Evolutionary conservation across 305 asterid species (phyloP), one percentile per base, ranked within the genome.

Genomic region (Andrographis paniculata): DNA sequence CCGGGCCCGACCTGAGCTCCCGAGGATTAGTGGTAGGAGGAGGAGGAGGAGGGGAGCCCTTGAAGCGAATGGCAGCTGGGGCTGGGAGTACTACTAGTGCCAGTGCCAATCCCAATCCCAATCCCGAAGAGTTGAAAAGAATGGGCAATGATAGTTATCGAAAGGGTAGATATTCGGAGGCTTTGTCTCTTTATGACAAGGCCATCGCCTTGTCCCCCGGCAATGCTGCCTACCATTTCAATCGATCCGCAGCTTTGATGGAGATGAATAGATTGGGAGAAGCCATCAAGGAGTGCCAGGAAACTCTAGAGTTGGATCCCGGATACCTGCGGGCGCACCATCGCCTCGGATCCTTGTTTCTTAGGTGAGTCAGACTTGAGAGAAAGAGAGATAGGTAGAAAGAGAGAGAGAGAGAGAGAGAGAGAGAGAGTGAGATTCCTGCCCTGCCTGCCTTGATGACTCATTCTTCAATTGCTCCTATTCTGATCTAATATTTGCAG

Each of bases 341-440:
- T 48, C 87, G 95, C 2, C 72, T 91, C 61, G 99, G 94, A 61
- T 75, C 88, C 62, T 64, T 91, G 78, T 70, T 77, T 55, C 75
- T 87, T 56, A 81, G 95, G 99, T 91, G 74, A 80, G 84, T 64
- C n/a, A n/a, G n/a, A n/a, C n/a, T n/a, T n/a, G n/a, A n/a, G n/a
- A n/a, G n/a, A n/a, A n/a, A n/a, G n/a, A n/a, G n/a, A n/a, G n/a
- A n/a, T n/a, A n/a, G n/a, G n/a, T n/a, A n/a, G n/a, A n/a, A n/a
- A n/a, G n/a, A n/a, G n/a, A n/a, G n/a, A n/a, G n/a, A n/a, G n/a
- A n/a, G n/a, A n/a, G n/a, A n/a, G n/a, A n/a, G n/a, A n/a, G n/a
- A n/a, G n/a, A n/a, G n/a, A n/a, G n/a, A n/a, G n/a, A n/a, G n/a
- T n/a, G n/a, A n/a, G n/a, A n/a, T n/a, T n/a, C n/a, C n/a, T n/a